Evolutionary conservation across 2,329 filamentous ascomycete species (phyloP), one percentile per base, ranked within the genome.

Genomic region (Penicillium sp.): DNA sequence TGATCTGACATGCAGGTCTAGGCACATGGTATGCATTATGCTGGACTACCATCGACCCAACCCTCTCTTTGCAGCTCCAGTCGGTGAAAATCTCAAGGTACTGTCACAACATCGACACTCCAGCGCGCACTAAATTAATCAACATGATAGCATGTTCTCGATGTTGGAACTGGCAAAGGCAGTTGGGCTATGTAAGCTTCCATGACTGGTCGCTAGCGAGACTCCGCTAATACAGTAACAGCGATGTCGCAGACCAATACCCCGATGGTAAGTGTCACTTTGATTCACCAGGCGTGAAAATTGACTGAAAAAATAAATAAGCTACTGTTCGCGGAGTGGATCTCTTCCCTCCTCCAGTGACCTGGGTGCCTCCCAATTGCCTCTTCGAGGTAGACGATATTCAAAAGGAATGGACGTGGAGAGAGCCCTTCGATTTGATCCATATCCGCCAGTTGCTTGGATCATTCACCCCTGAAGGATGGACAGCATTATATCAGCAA

Each of bases 101-200:
- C 35, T 30, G 54, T 5, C 26, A 4, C 38, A n/a, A 26, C 38
- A 6, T 33, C n/a, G 22, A 35, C 10, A 38, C 19, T 43, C 26
- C 13, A 8, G 3, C 6, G 52, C 8, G 3, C 25, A n/a, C n/a
- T 19, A 30, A 19, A 13, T 40, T 55, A 26, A 55, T n/a, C 19
- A 16, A 25, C 1, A 13, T 11, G n/a, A 4, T 19, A 64, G 62
- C 59, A 64, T 26, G 60, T 64, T 37, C 54, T 64, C 14, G 62
- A 64, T 19, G 53, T 64, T 52, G 62, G 62, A 19, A 64, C 62
- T 7, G 62, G 62, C 4, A 62, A 58, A 53, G 62, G 62, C 22
- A 57, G n/a, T 37, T 64, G 62, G 62, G 62, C 59, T 10, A 55
- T 64, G 62, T 62, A 60, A 59, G 52, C 52, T 10, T 49, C 16